Base-by-base conservation (phyloP, 306 rosid genomes). In the Ochetophila trinervis region DNA sequence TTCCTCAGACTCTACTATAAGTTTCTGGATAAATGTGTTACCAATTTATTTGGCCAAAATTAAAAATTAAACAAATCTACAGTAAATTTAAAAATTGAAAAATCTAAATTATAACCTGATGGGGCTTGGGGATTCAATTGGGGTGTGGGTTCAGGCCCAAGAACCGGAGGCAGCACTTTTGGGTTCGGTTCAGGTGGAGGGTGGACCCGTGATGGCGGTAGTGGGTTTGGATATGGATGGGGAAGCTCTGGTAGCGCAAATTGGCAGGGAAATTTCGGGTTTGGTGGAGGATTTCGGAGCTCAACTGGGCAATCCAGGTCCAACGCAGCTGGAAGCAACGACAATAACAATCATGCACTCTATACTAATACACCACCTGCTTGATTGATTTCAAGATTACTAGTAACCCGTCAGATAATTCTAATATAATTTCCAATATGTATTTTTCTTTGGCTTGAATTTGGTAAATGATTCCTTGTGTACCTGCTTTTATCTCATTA, bases 81-180 rank as follows among this genome's bases (percentile, higher is more conserved):
- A n/a, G n/a, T n/a, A n/a, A n/a, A n/a, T n/a, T n/a, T n/a, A n/a
- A n/a, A n/a, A n/a, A n/a, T n/a, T n/a, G n/a, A n/a, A n/a, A n/a
- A n/a, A n/a, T n/a, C n/a, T n/a, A n/a, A n/a, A n/a, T n/a, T 35
- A 9, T 21, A 61, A 6, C 22, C 37, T 16, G 21, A 3, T 6
- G 62, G 62, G 11, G 9, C n/a, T 35, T 66, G 71, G 62, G 37
- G 18, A 40, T 45, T 22, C 15, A 47, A 24, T 17, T 63, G 68
- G 67, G 57, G 22, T n/a, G 11, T n/a, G 54, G 57, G 27, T 50
- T 24, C 17, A 8, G 57, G 18, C 14, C n/a, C 47, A 2, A 27
- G 32, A 27, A 2, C 32, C 2, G 45, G 27, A 19, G 71, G 62
- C 40, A 21, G 6, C 16, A 54, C 51, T 53, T 20, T 66, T 9